A percentile compares a stretch with the other conserved stretches of the same genome.
These are phyloP conservation scores for Coleophoma eucalyptorum DNA, from an alignment of 2,329 filamentous ascomycete genomes.

Conservation along the genomic window DNA sequence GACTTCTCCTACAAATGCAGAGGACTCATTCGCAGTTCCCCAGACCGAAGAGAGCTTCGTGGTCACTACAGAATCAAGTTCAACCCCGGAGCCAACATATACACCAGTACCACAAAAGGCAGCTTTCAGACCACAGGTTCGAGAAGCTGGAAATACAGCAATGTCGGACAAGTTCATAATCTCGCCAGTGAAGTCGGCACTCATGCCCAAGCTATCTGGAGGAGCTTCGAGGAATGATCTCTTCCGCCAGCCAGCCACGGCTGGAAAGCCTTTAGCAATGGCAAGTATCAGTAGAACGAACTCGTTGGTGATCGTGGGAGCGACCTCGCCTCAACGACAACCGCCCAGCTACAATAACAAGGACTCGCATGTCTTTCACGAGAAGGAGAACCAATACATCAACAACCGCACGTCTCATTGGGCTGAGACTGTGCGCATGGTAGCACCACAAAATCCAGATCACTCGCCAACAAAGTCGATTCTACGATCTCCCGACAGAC, in stretches of 20 bases:
- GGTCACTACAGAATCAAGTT: not conserved
- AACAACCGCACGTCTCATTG: slow-evolving; percentile 18
- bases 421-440: slow-evolving; percentile 13
- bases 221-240: not conserved
- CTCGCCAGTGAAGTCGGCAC: slow-evolving; percentile 10
- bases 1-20: not conserved
- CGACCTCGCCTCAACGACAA: slow-evolving; percentile 1
- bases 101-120: slow-evolving; percentile 1
- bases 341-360: slow-evolving; percentile 1
- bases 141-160: slow-evolving; percentile 2
- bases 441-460: slow-evolving; percentile 1
- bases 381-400: slow-evolving; percentile 13
- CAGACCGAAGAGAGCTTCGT: not conserved
- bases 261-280: not conserved
- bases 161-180: slow-evolving; percentile 2
- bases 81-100: not conserved
- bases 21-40: not conserved
- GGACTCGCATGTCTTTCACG: slow-evolving; percentile 1
- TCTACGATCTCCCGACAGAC: slow-evolving; percentile 23
- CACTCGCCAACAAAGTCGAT: slow-evolving; percentile 26
- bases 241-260: not conserved
- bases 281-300: slow-evolving; percentile 17
- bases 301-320: slow-evolving; percentile 3
- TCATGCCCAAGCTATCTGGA: slow-evolving; percentile 8
- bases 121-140: slow-evolving; percentile 16